Conservation (phyloP, 2,329 filamentous ascomycete genomes). For the Diaporthe sp. region DNA sequence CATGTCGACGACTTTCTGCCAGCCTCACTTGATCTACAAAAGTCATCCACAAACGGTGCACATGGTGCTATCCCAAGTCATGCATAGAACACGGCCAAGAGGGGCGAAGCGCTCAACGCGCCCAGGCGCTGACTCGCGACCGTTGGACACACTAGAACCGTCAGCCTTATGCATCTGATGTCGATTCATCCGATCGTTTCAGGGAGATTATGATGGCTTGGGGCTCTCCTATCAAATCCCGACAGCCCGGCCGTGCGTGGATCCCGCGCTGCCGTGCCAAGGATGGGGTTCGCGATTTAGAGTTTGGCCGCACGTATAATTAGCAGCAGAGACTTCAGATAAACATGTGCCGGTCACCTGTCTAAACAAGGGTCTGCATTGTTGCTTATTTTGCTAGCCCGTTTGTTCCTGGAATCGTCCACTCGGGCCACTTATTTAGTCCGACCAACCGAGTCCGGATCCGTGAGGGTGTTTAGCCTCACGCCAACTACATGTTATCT, state of each 20-base stretch:
- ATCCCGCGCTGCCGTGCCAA: not conserved
- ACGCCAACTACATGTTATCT: too few relatives aligned
- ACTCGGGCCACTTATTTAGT: not conserved
- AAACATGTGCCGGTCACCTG: not conserved
- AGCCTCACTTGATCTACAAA: not conserved
- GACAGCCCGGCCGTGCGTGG: not conserved
- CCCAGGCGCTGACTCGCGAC: conserved; percentile 11
- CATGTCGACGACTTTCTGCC: not conserved
- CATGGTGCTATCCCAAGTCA: not conserved
- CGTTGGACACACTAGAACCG: not conserved
- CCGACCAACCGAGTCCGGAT: not conserved
- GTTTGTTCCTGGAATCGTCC: not conserved
- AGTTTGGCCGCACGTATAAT: conserved; percentile 15
- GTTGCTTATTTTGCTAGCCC: not conserved
- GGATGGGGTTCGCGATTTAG: conserved; percentile 16
- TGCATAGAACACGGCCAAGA: not conserved
- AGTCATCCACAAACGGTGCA: not conserved
- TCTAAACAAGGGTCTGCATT: not conserved
- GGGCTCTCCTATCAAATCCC: conserved; percentile 10
- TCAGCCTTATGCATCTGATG: conserved; percentile 25
- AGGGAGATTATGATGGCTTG: conserved; percentile 9
- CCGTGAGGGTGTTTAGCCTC: not conserved
- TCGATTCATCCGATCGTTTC: conserved; percentile 15
- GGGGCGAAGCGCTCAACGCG: conserved; percentile 14
- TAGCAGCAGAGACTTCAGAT: conserved; percentile 18